Conservation (phyloP, 2,329 filamentous ascomycete genomes). For the Elsinoe arachidis region DNA sequence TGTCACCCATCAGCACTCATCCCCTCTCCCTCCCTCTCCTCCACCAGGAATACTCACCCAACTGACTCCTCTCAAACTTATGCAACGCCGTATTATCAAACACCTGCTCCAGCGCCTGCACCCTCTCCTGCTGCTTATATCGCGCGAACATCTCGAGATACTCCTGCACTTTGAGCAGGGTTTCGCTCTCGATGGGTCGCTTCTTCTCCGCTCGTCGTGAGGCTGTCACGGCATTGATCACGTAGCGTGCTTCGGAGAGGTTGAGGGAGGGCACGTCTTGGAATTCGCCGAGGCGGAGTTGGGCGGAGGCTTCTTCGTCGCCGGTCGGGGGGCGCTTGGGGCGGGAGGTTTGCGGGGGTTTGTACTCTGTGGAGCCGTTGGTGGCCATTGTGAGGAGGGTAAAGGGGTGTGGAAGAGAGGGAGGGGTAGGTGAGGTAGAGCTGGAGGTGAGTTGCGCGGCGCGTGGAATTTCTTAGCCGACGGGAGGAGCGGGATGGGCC, state of each 20-base stretch:
- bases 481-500: neutral
- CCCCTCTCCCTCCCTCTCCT: neutral
- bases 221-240: constrained; percentile 71
- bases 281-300: constrained; percentile 86
- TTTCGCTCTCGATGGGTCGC: constrained; percentile 29
- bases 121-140: constrained; percentile 90
- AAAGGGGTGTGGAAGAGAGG: neutral
- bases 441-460: neutral
- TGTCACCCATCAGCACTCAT: constrained; percentile 31
- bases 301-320: constrained; percentile 78
- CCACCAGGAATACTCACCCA: constrained; percentile 51
- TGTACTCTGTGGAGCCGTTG: constrained; percentile 15
- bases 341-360: constrained; percentile 35
- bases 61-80: constrained; percentile 86
- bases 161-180: constrained; percentile 77
- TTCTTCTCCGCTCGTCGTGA: constrained; percentile 15
- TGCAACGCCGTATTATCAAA: constrained; percentile 57
- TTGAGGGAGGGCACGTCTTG: constrained; percentile 85
- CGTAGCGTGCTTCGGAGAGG: constrained; percentile 80
- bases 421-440: neutral
- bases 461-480: neutral
- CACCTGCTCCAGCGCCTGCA: constrained; percentile 85
- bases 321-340: constrained; percentile 60
- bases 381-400: constrained; percentile 23
- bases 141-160: constrained; percentile 92